These are phyloP conservation scores for Lentinula novae-zelandiae DNA, from an alignment of 1,284 basidiomycete species.

Conservation along the genomic window DNA sequence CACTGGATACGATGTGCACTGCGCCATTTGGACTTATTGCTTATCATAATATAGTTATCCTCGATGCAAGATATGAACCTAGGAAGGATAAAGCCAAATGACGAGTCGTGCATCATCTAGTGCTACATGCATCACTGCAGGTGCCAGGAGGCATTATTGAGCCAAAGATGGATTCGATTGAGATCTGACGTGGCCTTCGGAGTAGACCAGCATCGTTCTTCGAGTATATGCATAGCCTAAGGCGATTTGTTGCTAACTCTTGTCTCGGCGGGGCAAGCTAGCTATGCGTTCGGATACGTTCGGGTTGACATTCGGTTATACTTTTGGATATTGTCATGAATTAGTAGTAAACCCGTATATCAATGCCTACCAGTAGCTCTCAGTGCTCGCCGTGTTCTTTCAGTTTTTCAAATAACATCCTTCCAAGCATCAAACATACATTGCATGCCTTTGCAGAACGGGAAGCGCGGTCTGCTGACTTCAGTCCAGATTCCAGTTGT, in stretches of 20 bases:
- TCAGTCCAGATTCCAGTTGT: background rate
- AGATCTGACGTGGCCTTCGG: background rate
- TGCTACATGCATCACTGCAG: background rate
- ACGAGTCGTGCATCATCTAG: background rate
- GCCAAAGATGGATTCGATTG: background rate
- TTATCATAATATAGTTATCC: background rate
- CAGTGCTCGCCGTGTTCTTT: too few species aligned
- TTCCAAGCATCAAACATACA: too few species aligned
- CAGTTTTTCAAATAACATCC: background rate
- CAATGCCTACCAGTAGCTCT: background rate
- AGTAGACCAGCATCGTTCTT: background rate
- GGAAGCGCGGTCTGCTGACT: constrained; percentile 1
- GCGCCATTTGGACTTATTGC: background rate
- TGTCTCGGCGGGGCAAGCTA: too few species aligned
- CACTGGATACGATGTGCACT: background rate
- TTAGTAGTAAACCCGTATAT: background rate
- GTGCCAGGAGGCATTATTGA: background rate
- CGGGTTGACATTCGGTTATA: too few species aligned
- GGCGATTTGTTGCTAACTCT: too few species aligned
- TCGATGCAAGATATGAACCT: background rate
- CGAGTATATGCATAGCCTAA: background rate
- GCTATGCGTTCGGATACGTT: too few species aligned
- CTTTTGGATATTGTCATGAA: background rate
- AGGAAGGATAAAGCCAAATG: background rate
- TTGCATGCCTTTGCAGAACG: background rate